A percentile compares a stretch with the other conserved stretches of the same genome.
phyloP scores from a whole-genome alignment of 2,329 filamentous ascomycete genomes.

The Madurella fahalii region DNA sequence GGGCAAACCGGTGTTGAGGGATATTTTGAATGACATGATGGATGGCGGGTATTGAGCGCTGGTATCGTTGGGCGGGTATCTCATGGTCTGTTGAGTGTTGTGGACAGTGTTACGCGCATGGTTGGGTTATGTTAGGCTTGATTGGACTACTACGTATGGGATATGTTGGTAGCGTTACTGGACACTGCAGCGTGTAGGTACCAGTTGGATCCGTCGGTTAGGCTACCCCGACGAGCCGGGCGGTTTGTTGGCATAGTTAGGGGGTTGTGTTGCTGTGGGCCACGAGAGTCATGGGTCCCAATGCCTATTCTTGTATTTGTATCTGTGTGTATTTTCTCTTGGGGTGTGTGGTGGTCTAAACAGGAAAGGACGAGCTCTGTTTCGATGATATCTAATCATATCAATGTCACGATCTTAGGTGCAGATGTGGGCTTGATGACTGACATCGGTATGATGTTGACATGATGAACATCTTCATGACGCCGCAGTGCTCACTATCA shows the following conservation, averaged over 20 bases:
- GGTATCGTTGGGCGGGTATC: background rate
- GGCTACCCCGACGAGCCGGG: background rate
- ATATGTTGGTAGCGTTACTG: constrained; percentile 10
- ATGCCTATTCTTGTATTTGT: no score
- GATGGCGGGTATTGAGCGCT: constrained; percentile 20
- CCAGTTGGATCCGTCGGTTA: constrained; percentile 6
- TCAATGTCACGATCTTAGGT: no score
- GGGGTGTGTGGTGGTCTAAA: no score
- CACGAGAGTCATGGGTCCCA: no score
- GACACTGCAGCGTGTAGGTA: constrained; percentile 3
- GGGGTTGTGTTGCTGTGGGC: background rate
- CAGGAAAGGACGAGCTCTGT: no score
- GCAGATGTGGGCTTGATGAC: no score
- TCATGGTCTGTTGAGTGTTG: background rate
- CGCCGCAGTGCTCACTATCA: no score
- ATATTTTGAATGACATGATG: constrained; percentile 71
- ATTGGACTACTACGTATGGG: background rate
- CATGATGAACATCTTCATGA: no score
- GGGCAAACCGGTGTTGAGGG: constrained; percentile 64
- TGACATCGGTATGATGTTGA: no score
- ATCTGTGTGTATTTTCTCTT: no score
- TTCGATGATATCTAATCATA: no score
- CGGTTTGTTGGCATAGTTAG: background rate
- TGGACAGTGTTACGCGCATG: constrained; percentile 1
- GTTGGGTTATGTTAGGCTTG: background rate